Evolutionary conservation across 1,139 yeast genomes (phyloP).

Genomic region (Geotrichum aggregatum): DNA sequence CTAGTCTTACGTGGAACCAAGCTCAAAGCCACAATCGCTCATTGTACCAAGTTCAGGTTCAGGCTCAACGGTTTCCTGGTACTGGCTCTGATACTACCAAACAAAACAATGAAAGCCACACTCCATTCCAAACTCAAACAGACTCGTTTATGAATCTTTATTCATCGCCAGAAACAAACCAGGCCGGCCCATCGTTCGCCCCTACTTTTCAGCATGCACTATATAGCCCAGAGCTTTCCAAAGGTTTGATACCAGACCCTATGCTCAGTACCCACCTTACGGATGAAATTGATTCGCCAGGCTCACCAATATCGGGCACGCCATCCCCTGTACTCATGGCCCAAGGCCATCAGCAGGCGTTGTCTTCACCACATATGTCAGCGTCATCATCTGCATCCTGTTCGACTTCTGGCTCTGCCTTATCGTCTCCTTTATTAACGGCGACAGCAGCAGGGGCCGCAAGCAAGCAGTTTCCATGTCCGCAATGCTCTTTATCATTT

Average conservation of each 20-base stretch:
- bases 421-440: not conserved
- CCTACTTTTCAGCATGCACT: not conserved
- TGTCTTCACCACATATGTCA: not conserved
- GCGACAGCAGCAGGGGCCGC: not conserved
- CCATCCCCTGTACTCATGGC: not conserved
- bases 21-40: too few species aligned
- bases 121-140: too few species aligned
- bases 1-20: too few species aligned
- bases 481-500: slow-evolving; percentile 44
- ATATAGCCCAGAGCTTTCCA: too few species aligned
- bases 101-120: too few species aligned
- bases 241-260: too few species aligned
- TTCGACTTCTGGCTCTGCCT: not conserved
- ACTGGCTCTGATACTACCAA: too few species aligned
- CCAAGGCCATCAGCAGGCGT: not conserved
- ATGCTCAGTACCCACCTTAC: too few species aligned
- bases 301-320: not conserved
- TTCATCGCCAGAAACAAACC: not conserved
- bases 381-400: not conserved
- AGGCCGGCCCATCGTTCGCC: not conserved
- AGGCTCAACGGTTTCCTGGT: too few species aligned
- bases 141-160: too few species aligned
- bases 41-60: too few species aligned
- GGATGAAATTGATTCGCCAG: not conserved
- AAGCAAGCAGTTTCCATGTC: slow-evolving; percentile 28